Evolutionary conservation across 768 basidiomycete genomes (phyloP), one percentile per base, ranked within the genome.

Genomic region (Pisolithus tinctorius): DNA sequence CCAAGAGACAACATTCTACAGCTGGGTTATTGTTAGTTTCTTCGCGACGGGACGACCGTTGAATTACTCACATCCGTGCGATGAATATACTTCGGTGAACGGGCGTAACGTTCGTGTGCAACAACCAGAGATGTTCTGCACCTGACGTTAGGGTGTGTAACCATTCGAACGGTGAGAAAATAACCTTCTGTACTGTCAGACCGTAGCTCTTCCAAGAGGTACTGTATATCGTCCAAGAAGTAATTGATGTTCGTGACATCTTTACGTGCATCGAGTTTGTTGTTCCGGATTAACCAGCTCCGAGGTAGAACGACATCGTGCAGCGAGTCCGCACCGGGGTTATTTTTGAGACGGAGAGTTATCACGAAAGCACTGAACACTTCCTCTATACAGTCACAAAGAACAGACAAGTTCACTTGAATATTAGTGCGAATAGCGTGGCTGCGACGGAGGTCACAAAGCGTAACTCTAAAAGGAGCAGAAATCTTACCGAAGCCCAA

Each of bases 281-380:
- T 50, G 46, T 56, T 43, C 23, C 38, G 16, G n/a, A 67, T 30
- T n/a, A 82, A 57, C 81, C 82, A 85, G 47, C 72, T 75, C 2
- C 72, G 72, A 0, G 83, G 83, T 30, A 85, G 68, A 4, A 75
- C 74, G 25, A 80, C 55, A 14, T 70, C 67, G 58, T 83, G 76
- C 0, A 81, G 60, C 41, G 41, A 47, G 2, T 14, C 49, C 0
- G 37, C 53, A 4, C 14, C 23, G 3, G 23, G 20, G 13, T 25
- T 25, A n/a, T 10, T 54, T 37, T 26, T 58, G 55, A 50, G 63
- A 60, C 62, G 63, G 37, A 60, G 58, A 1, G 68, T 66, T 2
- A 83, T 48, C 4, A 77, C 64, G 6, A 72, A 57, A 13, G 68
- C 68, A 6, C 68, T 69, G 45, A 76, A 74, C 2, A 85, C 59